Base-by-base conservation (phyloP, 495 filamentous ascomycete species). In the Annulohypoxylon bovei region DNA sequence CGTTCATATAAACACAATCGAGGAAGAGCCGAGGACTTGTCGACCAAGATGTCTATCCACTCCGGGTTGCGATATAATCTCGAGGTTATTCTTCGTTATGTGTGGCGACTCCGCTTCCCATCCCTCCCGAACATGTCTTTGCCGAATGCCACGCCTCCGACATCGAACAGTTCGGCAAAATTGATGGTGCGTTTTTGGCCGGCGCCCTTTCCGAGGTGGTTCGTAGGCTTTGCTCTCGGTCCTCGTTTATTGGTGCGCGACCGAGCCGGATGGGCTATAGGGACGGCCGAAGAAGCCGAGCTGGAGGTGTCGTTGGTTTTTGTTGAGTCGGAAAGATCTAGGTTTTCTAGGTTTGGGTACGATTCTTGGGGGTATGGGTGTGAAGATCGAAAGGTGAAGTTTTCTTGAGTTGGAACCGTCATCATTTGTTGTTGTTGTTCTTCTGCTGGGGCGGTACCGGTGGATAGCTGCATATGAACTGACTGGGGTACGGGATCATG, bases 171-270 rank as follows among this genome's bases (percentile, higher is more conserved):
- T 62, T 97, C 94, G 2, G 87, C 86, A 37, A 93, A 86, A 42
- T 91, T 88, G 64, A 91, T 82, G 70, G 92, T 89, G 14, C 94
- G 86, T 80, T 97, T 97, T 27, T 90, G 90, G 0, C 94, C 93
- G 1, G 89, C 86, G 3, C 85, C 88, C 32, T 73, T 85, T 16
- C 84, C 87, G 49, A 86, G 83, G 65, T 71, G 80, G 68, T 78
- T 73, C 62, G 89, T 81, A 32, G 64, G 66, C 77, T 74, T 68
- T 77, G 81, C 55, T 74, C 76, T 77, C 71, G 65, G 58, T 20
- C 75, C 73, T 44, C 65, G 81, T 74, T 80, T 78, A 62, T 77
- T 78, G 27, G 71, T 77, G 56, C 73, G 70, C 23, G 63, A 40
- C 28, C 73, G 70, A 16, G 59, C 20, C 14, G 64, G 35, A 12